A percentile compares a stretch with the other conserved stretches of the same genome.
Evolutionary conservation across 2,329 filamentous ascomycete genomes (phyloP).

Genomic region (Raffaelea arxii): DNA sequence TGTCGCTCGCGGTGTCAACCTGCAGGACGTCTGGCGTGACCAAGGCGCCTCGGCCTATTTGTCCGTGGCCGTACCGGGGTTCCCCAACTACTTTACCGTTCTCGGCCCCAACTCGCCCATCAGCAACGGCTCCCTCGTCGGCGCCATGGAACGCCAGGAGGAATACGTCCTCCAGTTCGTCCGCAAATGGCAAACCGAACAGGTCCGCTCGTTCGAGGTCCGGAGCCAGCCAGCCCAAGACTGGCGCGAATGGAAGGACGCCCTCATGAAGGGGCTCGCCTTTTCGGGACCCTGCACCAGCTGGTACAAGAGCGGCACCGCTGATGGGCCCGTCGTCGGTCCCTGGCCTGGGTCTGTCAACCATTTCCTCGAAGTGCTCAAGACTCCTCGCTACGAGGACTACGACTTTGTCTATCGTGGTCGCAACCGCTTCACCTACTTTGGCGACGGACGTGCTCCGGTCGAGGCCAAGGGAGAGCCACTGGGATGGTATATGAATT

Average conservation of each 20-base stretch:
- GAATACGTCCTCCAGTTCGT: slow-evolving; percentile 36
- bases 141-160: slow-evolving; percentile 5
- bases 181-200: slow-evolving; percentile 19
- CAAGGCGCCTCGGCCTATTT: neutral
- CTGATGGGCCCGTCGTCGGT: slow-evolving; percentile 26
- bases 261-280: slow-evolving; percentile 20
- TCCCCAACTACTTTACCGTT: slow-evolving; percentile 2
- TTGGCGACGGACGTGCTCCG: slow-evolving; percentile 33
- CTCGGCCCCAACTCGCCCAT: slow-evolving; percentile 5
- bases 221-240: slow-evolving; percentile 11
- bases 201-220: slow-evolving; percentile 6
- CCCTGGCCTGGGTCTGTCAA: slow-evolving; percentile 34
- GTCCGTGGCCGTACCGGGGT: neutral
- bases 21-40: slow-evolving; percentile 3
- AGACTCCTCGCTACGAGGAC: slow-evolving; percentile 33
- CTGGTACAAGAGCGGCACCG: slow-evolving; percentile 26
- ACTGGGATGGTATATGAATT: no score
- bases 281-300: slow-evolving; percentile 18
- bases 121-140: slow-evolving; percentile 1
- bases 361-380: slow-evolving; percentile 30
- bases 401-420: slow-evolving; percentile 26
- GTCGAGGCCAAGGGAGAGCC: no score
- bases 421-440: slow-evolving; percentile 25
- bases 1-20: slow-evolving; percentile 1
- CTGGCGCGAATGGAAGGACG: slow-evolving; percentile 16